Base-by-base conservation (phyloP, 129 eudicot species). In the Centrapalus pauciflorus region DNA sequence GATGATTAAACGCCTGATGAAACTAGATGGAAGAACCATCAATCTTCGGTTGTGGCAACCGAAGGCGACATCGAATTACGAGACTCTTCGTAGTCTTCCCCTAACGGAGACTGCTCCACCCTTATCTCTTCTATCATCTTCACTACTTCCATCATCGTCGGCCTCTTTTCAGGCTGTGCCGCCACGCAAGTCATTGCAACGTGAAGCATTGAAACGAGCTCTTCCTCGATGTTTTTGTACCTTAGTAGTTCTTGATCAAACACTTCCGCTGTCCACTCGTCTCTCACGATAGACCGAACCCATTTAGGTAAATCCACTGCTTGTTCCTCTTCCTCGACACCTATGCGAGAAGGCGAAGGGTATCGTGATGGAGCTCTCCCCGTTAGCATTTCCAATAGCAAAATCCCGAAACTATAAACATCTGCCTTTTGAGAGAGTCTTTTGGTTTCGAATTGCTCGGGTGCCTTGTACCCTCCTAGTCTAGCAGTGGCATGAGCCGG, bases 241-340 rank as follows among this genome's bases (percentile, higher is more conserved):
- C 99, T 86, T 66, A 88, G 49, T 43, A 93, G 40, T 41, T 93
- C 99, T 49, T 87, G 89, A 58, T 93, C 99, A 59, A 93, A 93
- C 64, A 93, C 99, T 72, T 93, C 99, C 0, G 99, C 96, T 1
- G 99, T 93, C 99, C 99, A 93, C 83, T 89, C 99, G 20, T 93
- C 96, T 30, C 95, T 76, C 64, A 93, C 99, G 63, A 93, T 88
- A 0, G 99, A 93, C 41, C 88, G 82, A n/a, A 93, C 99, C 99
- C 99, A 93, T 45, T 77, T 82, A 0, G 99, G 96, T 65, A 93
- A 68, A 63, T 93, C 96, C 49, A 78, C 80, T 0, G 76, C 20
- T 60, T 56, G 73, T 37, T 85, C 95, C 40, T 79, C 90, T 25
- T 83, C 95, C 50, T 80, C 96, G 6, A 51, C 46, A n/a, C 77